These are phyloP conservation scores for Raphanus hybrid DNA, from an alignment of 441 rosid species.

Conservation along the genomic window DNA sequence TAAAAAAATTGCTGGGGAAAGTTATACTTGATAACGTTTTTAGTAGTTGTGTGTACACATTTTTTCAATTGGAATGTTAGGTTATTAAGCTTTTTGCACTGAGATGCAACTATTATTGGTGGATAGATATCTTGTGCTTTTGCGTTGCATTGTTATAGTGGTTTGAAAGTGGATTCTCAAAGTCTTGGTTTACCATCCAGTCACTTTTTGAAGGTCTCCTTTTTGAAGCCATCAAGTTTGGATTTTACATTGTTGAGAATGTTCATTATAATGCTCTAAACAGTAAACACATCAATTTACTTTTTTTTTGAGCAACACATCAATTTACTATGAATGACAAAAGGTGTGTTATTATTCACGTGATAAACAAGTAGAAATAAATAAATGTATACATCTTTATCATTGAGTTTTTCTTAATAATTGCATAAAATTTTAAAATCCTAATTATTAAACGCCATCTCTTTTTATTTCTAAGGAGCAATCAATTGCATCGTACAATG, in stretches of 20 bases:
- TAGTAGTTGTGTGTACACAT: conserved; percentile 9
- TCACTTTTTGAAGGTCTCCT: no score
- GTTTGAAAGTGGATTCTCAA: not conserved
- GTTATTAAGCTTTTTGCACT: conserved; percentile 2
- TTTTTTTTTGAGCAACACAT: no score
- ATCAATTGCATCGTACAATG: conserved; percentile 17
- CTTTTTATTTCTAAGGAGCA: not conserved
- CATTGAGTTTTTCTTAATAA: not conserved
- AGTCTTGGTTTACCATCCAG: not conserved
- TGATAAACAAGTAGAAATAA: no score
- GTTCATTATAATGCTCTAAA: not conserved
- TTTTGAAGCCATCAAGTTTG: no score
- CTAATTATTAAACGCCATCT: not conserved
- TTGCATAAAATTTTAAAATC: not conserved
- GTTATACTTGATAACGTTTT: not conserved
- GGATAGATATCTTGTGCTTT: not conserved
- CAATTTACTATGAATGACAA: not conserved
- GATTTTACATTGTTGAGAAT: not conserved
- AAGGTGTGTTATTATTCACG: not conserved
- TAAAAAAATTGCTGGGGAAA: not conserved
- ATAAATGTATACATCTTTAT: no score
- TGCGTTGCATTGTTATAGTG: not conserved
- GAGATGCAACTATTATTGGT: not conserved
- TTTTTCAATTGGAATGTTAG: conserved; percentile 25
- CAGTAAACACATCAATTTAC: not conserved